Conservation (phyloP, 306 rosid genomes). For the Hylodesmum podocarpum region DNA sequence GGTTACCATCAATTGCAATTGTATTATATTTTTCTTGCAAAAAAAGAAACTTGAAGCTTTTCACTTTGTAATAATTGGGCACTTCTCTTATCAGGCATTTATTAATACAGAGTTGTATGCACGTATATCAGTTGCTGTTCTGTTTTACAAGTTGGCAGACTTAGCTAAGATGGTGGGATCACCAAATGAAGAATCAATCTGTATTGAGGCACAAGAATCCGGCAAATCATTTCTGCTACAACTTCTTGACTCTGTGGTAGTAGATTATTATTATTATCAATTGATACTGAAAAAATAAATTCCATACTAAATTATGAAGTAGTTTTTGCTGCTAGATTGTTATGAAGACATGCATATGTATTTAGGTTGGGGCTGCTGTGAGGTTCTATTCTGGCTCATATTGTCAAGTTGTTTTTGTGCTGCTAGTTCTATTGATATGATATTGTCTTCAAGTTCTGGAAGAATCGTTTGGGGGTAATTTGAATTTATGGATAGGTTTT, state of each 20-base stretch:
- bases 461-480: not conserved
- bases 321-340: not conserved
- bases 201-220: conserved; percentile 59
- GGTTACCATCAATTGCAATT: conserved; percentile 20
- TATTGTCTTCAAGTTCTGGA: conserved; percentile 4
- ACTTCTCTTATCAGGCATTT: conserved; percentile 65
- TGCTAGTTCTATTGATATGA: conserved; percentile 10
- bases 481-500: not conserved
- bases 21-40: not conserved
- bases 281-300: conserved; percentile 24
- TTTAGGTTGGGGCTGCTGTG: conserved; percentile 10
- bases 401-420: not conserved
- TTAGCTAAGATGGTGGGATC: conserved; percentile 53
- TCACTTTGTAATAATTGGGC: conserved; percentile 25
- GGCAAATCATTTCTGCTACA: conserved; percentile 83
- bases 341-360: not conserved
- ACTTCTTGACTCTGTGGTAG: conserved; percentile 89
- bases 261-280: not conserved
- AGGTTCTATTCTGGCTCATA: conserved; percentile 7
- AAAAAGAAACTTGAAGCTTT: conserved; percentile 8
- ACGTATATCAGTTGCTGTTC: conserved; percentile 91
- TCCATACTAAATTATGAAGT: not conserved
- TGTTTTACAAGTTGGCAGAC: conserved; percentile 82
- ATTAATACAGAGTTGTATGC: conserved; percentile 96
- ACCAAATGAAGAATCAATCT: conserved; percentile 41